Conservation (phyloP, 2,329 filamentous ascomycete species). For the Paecilomyces niveus region DNA sequence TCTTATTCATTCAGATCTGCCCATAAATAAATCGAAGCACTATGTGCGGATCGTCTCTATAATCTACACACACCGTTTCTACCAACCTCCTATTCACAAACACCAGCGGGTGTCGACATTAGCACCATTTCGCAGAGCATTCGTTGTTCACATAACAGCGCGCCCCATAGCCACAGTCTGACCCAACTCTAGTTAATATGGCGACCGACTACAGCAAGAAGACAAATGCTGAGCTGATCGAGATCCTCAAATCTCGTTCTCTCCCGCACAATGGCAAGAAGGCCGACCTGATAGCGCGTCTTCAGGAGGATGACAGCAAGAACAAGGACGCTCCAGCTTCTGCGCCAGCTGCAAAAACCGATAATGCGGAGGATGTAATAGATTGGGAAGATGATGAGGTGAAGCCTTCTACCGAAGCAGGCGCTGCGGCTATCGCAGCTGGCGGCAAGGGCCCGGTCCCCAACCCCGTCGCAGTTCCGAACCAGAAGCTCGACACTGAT, state of each 20-base stretch:
- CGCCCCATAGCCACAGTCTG: not conserved
- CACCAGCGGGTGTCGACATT: not conserved
- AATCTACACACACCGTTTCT: not conserved
- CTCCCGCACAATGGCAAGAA: constrained; percentile 44
- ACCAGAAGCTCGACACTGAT: constrained; percentile 30
- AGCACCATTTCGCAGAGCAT: not conserved
- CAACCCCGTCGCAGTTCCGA: constrained; percentile 33
- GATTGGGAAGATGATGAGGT: constrained; percentile 38
- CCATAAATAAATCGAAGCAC: not conserved
- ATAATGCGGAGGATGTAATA: constrained; percentile 35
- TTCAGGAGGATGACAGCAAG: constrained; percentile 37
- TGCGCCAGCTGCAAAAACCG: constrained; percentile 16
- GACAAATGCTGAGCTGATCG: constrained; percentile 43
- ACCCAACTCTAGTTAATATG: constrained; percentile 16
- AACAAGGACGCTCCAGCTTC: constrained; percentile 12
- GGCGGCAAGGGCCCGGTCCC: constrained; percentile 30
- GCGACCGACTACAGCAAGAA: constrained; percentile 43
- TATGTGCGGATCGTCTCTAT: not conserved
- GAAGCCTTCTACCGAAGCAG: constrained; percentile 24
- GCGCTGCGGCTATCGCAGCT: constrained; percentile 28
- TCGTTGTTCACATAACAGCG: not conserved
- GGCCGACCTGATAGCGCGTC: constrained; percentile 41
- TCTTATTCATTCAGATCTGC: not conserved
- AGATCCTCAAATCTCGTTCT: constrained; percentile 43
- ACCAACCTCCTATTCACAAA: not conserved